Percentiles rank a stretch among this genome's conserved stretches.
Evolutionary conservation across 345 rosid genomes (phyloP).

Genomic region (Firmiana major): DNA sequence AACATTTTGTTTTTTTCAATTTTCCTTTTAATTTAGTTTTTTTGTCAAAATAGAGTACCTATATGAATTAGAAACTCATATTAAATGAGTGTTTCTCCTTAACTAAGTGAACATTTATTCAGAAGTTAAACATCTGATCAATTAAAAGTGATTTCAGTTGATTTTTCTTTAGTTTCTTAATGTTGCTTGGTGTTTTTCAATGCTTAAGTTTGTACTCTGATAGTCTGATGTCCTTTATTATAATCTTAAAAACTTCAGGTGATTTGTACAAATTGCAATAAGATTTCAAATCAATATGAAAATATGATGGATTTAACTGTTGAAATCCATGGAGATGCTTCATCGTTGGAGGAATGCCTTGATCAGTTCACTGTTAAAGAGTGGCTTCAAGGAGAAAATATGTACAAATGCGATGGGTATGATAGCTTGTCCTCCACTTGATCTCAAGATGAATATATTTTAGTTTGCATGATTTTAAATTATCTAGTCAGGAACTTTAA

Average conservation of each 20-base stretch:
- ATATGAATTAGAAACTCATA: not conserved
- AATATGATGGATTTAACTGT: constrained; percentile 98
- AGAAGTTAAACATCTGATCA: not conserved
- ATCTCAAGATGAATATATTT: constrained; percentile 3
- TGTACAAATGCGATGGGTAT: constrained; percentile 98
- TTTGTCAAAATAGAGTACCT: not conserved
- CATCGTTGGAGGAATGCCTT: constrained; percentile 92
- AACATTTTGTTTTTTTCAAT: not conserved
- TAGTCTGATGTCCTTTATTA: constrained; percentile 11
- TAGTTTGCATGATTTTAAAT: not conserved
- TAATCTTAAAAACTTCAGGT: constrained; percentile 43
- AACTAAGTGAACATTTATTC: not conserved
- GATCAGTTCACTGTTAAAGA: constrained; percentile 80
- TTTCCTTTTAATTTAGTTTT: not conserved
- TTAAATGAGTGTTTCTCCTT: not conserved
- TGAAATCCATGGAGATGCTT: constrained; percentile 90
- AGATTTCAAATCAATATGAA: constrained; percentile 81
- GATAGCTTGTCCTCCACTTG: constrained; percentile 8
- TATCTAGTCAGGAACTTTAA: not conserved
- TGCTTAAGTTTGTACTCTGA: constrained; percentile 13
- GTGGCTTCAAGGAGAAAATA: constrained; percentile 93
- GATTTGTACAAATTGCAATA: constrained; percentile 63
- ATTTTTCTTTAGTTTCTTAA: not conserved
- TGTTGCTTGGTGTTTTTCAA: not conserved
- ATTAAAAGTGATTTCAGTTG: not conserved